Evolutionary conservation across 768 basidiomycete genomes (phyloP).

Genomic region (Leucocoprinus birnbaumii): DNA sequence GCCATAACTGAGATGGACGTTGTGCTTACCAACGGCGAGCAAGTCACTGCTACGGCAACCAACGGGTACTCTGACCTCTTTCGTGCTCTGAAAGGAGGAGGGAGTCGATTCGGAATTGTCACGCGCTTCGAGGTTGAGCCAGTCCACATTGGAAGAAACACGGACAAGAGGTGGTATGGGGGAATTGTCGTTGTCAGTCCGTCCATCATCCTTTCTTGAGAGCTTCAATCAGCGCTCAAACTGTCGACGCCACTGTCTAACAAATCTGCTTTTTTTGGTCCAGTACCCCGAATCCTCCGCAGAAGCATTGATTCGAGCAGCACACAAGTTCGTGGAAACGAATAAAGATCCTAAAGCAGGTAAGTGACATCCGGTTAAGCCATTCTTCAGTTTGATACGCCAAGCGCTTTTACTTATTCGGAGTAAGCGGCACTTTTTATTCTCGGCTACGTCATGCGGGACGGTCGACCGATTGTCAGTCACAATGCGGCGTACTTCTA

Average conservation of each 20-base stretch:
- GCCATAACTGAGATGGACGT: conserved; percentile 36
- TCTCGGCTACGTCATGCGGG: conserved; percentile 19
- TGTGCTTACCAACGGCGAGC: conserved; percentile 35
- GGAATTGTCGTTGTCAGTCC: conserved; percentile 35
- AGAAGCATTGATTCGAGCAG: conserved; percentile 33
- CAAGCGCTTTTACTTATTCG: neutral
- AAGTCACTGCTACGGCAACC: conserved; percentile 37
- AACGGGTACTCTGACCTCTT: conserved; percentile 42
- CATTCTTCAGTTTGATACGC: neutral
- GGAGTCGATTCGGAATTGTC: conserved; percentile 42
- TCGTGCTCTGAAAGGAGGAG: conserved; percentile 43
- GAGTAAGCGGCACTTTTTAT: conserved; percentile 3
- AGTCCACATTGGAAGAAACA: conserved; percentile 34
- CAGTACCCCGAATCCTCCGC: conserved; percentile 36
- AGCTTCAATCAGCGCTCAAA: conserved; percentile 14
- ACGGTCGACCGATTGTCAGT: conserved; percentile 18
- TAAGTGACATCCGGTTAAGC: conserved; percentile 15
- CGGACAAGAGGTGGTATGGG: conserved; percentile 35
- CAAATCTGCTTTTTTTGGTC: neutral
- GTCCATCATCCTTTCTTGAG: conserved; percentile 14
- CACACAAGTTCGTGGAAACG: conserved; percentile 31
- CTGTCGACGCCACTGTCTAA: conserved; percentile 9
- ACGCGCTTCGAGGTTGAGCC: conserved; percentile 39
- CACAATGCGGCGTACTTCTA: conserved; percentile 32
- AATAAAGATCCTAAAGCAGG: conserved; percentile 37